Percentiles rank a stretch among this genome's conserved stretches.
Evolutionary conservation across 306 rosid species (phyloP).

Genomic region (Trichosanthes truncata): DNA sequence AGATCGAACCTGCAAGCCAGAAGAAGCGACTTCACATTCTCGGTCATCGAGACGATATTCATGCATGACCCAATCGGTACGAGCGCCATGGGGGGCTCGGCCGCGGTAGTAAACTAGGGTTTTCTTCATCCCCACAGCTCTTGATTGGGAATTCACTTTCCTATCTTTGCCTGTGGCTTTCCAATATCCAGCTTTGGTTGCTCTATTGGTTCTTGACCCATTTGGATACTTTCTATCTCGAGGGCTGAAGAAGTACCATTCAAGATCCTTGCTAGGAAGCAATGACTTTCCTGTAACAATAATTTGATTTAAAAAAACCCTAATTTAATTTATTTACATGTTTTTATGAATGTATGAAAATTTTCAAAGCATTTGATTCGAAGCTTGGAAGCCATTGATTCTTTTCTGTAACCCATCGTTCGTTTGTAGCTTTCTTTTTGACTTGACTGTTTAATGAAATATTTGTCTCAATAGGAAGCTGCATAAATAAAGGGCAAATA

Average conservation of each 20-base stretch:
- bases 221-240: conserved; percentile 85
- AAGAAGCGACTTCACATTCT: conserved; percentile 54
- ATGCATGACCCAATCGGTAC: conserved; percentile 95
- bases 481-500: background rate
- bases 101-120: conserved; percentile 90
- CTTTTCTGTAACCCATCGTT: background rate
- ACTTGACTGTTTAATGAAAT: background rate
- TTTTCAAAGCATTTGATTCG: background rate
- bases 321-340: background rate
- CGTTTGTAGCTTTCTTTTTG: background rate
- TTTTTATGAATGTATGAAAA: background rate
- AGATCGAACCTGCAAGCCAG: conserved; percentile 46
- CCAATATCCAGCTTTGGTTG: conserved; percentile 91
- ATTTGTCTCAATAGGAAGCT: conserved; percentile 7
- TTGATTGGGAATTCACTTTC: conserved; percentile 58
- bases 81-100: conserved; percentile 82
- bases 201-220: conserved; percentile 91
- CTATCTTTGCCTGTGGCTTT: conserved; percentile 93
- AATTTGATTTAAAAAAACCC: no score
- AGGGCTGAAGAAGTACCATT: conserved; percentile 95
- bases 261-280: conserved; percentile 86
- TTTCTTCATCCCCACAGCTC: conserved; percentile 81
- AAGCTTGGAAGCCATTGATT: background rate
- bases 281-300: conserved; percentile 62
- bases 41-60: conserved; percentile 85